Evolutionary conservation across 345 rosid genomes (phyloP).

Genomic region (Cardamine chenopodiifolia): DNA sequence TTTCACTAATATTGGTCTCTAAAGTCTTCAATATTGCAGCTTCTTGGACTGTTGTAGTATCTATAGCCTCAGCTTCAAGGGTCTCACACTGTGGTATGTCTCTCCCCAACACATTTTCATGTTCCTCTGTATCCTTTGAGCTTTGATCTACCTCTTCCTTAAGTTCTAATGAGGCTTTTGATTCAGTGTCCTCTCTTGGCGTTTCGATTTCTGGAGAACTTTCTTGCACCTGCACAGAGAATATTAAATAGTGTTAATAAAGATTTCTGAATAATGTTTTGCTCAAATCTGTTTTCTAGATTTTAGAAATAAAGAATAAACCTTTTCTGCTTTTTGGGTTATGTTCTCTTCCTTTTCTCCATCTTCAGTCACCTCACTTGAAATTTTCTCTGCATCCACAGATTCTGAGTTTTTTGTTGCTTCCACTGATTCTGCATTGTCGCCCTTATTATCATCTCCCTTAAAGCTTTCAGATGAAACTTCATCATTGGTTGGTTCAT

Average conservation of each 20-base stretch:
- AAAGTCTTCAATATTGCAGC: neutral
- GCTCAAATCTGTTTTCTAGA: neutral
- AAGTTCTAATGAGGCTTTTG: neutral
- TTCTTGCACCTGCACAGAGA: conserved; percentile 9
- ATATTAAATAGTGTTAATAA: neutral
- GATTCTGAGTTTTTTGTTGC: neutral
- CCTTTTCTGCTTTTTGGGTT: neutral
- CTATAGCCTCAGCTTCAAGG: conserved; percentile 25
- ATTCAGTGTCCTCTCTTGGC: neutral
- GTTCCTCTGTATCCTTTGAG: conserved; percentile 12
- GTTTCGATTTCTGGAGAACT: neutral
- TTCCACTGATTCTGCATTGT: conserved; percentile 1
- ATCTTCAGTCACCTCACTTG: neutral
- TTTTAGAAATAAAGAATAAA: neutral
- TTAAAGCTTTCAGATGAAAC: conserved; percentile 10
- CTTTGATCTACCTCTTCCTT: conserved; percentile 13
- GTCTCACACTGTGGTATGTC: conserved; percentile 24
- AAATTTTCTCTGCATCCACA: neutral
- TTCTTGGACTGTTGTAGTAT: neutral
- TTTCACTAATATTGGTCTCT: neutral
- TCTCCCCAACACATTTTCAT: conserved; percentile 14
- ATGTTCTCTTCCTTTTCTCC: conserved; percentile 5
- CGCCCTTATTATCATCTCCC: neutral
- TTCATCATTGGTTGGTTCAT: conserved; percentile 25
- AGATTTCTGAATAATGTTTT: neutral